These are phyloP conservation scores for Brassica nigra DNA, from an alignment of 345 rosid genomes.

Conservation along the genomic window DNA sequence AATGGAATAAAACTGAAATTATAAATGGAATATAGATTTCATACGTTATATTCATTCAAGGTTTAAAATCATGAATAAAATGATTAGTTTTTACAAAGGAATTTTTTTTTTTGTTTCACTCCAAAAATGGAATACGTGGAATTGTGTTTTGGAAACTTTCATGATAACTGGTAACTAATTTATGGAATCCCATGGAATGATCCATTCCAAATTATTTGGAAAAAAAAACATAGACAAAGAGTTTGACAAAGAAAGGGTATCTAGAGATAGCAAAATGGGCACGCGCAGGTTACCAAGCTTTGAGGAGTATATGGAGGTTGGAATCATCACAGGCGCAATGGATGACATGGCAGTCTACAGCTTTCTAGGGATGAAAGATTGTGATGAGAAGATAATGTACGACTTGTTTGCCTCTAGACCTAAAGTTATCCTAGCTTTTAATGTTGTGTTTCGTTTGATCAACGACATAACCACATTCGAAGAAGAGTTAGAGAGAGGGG, in stretches of 20 bases:
- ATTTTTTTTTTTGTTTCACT: too few relatives aligned
- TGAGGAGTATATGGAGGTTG: conserved; percentile 30
- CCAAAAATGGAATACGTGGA: too few relatives aligned
- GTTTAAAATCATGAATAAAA: too few relatives aligned
- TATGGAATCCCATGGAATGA: too few relatives aligned
- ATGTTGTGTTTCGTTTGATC: not conserved
- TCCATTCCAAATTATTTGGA: too few relatives aligned
- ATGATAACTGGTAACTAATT: too few relatives aligned
- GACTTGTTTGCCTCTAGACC: conserved; percentile 9
- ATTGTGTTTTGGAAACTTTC: too few relatives aligned
- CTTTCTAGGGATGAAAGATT: conserved; percentile 13
- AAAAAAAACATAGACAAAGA: not conserved
- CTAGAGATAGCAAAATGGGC: not conserved
- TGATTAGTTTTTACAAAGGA: too few relatives aligned
- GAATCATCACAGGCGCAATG: not conserved
- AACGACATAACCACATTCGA: not conserved
- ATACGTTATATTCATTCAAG: too few relatives aligned
- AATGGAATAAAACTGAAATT: too few relatives aligned
- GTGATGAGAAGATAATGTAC: not conserved
- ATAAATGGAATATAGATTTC: too few relatives aligned
- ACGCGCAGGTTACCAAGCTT: conserved; percentile 20
- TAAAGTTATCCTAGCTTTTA: not conserved
- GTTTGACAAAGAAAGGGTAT: not conserved
- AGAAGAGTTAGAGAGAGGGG: not conserved
- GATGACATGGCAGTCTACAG: not conserved